Base-by-base conservation (phyloP, 2,329 filamentous ascomycete genomes). In the Dactylellina drechsleri region DNA sequence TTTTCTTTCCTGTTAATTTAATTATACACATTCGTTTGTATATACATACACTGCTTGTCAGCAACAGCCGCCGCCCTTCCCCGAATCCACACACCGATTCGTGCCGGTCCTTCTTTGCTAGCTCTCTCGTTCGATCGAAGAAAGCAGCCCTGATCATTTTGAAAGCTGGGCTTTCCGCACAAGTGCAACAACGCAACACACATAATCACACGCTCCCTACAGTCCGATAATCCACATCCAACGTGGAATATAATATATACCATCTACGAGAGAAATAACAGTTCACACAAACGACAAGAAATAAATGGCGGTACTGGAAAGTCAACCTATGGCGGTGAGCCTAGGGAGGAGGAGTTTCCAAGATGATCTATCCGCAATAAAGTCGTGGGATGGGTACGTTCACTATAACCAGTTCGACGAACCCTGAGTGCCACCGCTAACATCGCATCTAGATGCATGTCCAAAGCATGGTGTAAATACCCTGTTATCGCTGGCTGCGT, bases 321-420 rank as follows among this genome's bases (percentile, higher is more conserved):
- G 26, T 40, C 45, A 66, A 36, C n/a, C 28, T 40, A 47, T 76
- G 60, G 52, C 54, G 12, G 18, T 65, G 56, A 61, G 61, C 62
- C 10, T 80, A 76, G 20, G 85, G 77, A 1, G 83, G 83, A n/a
- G 83, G 83, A 54, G 77, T 77, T 67, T 43, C 20, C n/a, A 77
- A 58, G 31, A 76, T n/a, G 76, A 76, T 26, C 43, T 76, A 6
- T 59, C 71, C 10, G 47, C 58, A n/a, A 20, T 76, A 5, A 65
- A 59, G 41, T 68, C 59, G 28, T 76, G 76, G 76, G 73, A 77
- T 52, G 62, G 66, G 72, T 76, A 60, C 36, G 70, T 57, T 23
- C 36, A n/a, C 13, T 18, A 52, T 13, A 18, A 15, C 16, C 6
- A 43, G 16, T 18, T 10, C 23, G 31, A 23, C 59, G 47, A 23